phyloP scores from a whole-genome alignment of 495 filamentous ascomycete genomes.

The Aspergillus ostianus region DNA sequence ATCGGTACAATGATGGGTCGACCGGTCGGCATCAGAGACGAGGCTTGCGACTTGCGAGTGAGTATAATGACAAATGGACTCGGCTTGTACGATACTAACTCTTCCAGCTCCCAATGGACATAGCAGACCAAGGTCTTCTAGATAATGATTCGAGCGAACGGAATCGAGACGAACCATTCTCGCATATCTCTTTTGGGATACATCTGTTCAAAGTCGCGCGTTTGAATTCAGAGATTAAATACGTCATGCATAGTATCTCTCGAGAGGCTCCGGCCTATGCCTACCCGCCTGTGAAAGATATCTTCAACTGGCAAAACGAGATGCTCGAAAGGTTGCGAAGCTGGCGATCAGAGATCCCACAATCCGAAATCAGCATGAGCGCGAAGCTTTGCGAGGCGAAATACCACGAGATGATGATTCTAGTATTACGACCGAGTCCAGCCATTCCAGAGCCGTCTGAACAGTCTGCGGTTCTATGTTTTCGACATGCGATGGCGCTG shows the following conservation, averaged over 20 bases:
- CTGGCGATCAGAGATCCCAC: conserved; percentile 34
- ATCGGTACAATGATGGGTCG: conserved; percentile 50
- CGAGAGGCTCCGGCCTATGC: conserved; percentile 38
- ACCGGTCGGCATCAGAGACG: conserved; percentile 48
- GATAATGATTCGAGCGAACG: conserved; percentile 6
- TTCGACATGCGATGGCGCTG: conserved; percentile 34
- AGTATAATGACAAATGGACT: conserved; percentile 1
- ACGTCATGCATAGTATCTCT: conserved; percentile 45
- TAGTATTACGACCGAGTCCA: conserved; percentile 43
- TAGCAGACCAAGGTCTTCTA: conserved; percentile 29
- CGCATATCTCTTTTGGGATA: conserved; percentile 42
- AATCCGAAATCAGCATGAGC: conserved; percentile 11
- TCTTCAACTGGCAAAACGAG: conserved; percentile 39
- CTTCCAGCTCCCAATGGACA: conserved; percentile 30
- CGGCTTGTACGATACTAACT: background rate
- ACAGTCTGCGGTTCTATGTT: conserved; percentile 32
- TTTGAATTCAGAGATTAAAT: conserved; percentile 50
- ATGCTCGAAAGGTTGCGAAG: conserved; percentile 33
- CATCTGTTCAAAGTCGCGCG: conserved; percentile 43
- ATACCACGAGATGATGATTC: conserved; percentile 45
- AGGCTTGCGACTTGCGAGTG: conserved; percentile 48
- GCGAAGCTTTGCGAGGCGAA: conserved; percentile 32
- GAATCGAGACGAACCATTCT: conserved; percentile 10
- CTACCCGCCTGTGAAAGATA: conserved; percentile 38
- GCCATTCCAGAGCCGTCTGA: conserved; percentile 41